These are phyloP conservation scores for Singerocomus inundabilis DNA, from an alignment of 1,284 basidiomycete species.

Conservation along the genomic window DNA sequence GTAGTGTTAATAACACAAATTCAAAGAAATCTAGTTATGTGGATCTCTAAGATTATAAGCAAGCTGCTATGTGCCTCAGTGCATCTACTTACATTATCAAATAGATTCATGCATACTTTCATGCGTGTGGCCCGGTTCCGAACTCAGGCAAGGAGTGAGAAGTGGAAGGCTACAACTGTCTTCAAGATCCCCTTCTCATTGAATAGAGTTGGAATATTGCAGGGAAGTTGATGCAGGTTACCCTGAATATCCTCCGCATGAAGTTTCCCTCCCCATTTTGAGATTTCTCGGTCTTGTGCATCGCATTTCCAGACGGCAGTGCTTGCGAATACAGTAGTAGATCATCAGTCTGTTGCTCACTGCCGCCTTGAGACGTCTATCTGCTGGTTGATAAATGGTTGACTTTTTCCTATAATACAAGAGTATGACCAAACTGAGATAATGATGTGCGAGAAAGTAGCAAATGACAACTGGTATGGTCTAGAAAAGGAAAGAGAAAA, in stretches of 20 bases:
- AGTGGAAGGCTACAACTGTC: too few relatives aligned
- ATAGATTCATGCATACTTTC: too few relatives aligned
- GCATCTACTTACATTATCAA: too few relatives aligned
- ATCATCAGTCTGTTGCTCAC: background rate
- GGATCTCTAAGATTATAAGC: too few relatives aligned
- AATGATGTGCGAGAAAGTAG: conserved; percentile 32
- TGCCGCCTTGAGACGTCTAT: background rate
- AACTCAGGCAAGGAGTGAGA: too few relatives aligned
- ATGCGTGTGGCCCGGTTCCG: too few relatives aligned
- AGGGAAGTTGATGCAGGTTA: too few relatives aligned
- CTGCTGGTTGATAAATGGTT: conserved; percentile 17
- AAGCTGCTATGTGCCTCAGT: too few relatives aligned
- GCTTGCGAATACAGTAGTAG: conserved; percentile 7
- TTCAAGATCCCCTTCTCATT: too few relatives aligned
- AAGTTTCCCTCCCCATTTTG: conserved; percentile 6
- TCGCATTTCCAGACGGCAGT: conserved; percentile 3
- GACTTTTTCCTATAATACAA: conserved; percentile 30
- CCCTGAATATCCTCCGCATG: too few relatives aligned
- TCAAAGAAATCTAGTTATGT: too few relatives aligned
- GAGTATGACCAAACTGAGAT: conserved; percentile 29
- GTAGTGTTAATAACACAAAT: background rate
- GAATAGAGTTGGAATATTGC: too few relatives aligned
- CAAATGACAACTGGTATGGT: conserved; percentile 26
- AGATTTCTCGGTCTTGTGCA: conserved; percentile 14
- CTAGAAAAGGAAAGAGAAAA: conserved; percentile 12